A percentile compares a stretch with the other conserved stretches of the same genome.
phyloP scores from a whole-genome alignment of 805 yeast species.

The Candida nemodendra region DNA sequence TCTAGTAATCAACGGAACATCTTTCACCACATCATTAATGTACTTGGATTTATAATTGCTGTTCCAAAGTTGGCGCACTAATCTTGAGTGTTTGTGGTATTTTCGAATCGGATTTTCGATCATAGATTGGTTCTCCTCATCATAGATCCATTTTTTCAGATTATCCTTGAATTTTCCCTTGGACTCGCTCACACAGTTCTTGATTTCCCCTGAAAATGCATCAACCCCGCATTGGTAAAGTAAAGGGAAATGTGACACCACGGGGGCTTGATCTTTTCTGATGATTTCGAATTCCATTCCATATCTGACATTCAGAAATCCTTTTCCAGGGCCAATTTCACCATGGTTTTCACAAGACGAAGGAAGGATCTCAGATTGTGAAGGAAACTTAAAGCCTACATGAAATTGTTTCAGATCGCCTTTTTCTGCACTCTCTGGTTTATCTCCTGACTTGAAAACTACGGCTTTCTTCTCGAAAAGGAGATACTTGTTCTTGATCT shows the following conservation, averaged over 20 bases:
- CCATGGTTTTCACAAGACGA: slow-evolving; percentile 18
- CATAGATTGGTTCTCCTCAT: slow-evolving; percentile 11
- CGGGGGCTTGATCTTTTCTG: slow-evolving; percentile 2
- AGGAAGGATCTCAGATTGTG: slow-evolving; percentile 14
- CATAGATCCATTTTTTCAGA: slow-evolving; percentile 10
- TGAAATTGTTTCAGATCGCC: slow-evolving; percentile 5
- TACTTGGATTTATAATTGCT: slow-evolving; percentile 7
- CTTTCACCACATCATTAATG: slow-evolving; percentile 8
- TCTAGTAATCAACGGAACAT: slow-evolving; percentile 8
- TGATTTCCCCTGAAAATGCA: slow-evolving; percentile 8
- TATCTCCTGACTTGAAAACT: slow-evolving; percentile 2
- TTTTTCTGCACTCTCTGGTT: slow-evolving; percentile 1
- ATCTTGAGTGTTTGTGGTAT: slow-evolving; percentile 12
- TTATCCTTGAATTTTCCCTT: slow-evolving; percentile 7
- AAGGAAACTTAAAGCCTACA: slow-evolving; percentile 16
- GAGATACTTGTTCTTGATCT: slow-evolving; percentile 8
- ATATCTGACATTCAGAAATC: slow-evolving; percentile 13
- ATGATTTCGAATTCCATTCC: slow-evolving; percentile 12
- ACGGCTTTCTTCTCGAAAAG: slow-evolving; percentile 9
- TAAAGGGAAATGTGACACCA: slow-evolving; percentile 11
- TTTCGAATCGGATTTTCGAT: slow-evolving; percentile 11
- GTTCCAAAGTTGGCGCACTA: slow-evolving; percentile 8
- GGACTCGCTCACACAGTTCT: slow-evolving; percentile 1
- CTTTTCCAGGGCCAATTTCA: slow-evolving; percentile 8
- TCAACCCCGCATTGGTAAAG: slow-evolving; percentile 14